Evolutionary conservation across 2,329 filamentous ascomycete genomes (phyloP).

Genomic region (Coniella lustricola): DNA sequence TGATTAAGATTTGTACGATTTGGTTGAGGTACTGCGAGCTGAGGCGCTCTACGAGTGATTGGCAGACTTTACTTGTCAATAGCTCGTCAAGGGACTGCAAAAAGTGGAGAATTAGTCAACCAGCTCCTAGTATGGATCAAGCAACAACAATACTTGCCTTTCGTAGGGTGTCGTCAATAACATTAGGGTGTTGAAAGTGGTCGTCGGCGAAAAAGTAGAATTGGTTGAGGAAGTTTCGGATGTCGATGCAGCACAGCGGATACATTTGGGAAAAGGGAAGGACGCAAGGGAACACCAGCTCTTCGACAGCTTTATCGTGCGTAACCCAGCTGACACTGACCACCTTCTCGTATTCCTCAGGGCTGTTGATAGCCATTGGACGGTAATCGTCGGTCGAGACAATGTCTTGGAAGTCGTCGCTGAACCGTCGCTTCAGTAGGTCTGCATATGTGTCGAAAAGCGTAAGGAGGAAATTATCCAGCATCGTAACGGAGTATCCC

Average conservation of each 20-base stretch:
- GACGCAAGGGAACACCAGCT: constrained; percentile 87
- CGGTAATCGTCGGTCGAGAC: constrained; percentile 97
- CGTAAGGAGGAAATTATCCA: constrained; percentile 79
- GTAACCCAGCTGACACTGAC: constrained; percentile 94
- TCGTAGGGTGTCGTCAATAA: constrained; percentile 86
- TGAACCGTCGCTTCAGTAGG: constrained; percentile 82
- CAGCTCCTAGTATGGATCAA: background rate
- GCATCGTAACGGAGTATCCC: constrained; percentile 74
- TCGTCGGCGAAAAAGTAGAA: constrained; percentile 98
- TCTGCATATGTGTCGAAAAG: constrained; percentile 93
- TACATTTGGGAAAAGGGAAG: constrained; percentile 99
- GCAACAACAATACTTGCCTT: constrained; percentile 42
- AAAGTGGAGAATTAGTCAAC: background rate
- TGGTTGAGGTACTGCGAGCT: constrained; percentile 92
- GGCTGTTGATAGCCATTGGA: constrained; percentile 93
- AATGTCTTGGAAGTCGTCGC: constrained; percentile 90
- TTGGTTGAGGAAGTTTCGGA: constrained; percentile 93
- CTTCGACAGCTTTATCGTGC: constrained; percentile 68
- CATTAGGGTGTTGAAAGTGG: constrained; percentile 81
- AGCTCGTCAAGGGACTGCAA: constrained; percentile 81
- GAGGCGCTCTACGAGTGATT: constrained; percentile 78
- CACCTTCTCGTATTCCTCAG: constrained; percentile 91
- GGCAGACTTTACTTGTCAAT: constrained; percentile 87
- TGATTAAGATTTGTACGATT: constrained; percentile 97
- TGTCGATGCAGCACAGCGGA: constrained; percentile 94